Base-by-base conservation (phyloP, 148 eudicot species). In the Diospyros kaki region DNA sequence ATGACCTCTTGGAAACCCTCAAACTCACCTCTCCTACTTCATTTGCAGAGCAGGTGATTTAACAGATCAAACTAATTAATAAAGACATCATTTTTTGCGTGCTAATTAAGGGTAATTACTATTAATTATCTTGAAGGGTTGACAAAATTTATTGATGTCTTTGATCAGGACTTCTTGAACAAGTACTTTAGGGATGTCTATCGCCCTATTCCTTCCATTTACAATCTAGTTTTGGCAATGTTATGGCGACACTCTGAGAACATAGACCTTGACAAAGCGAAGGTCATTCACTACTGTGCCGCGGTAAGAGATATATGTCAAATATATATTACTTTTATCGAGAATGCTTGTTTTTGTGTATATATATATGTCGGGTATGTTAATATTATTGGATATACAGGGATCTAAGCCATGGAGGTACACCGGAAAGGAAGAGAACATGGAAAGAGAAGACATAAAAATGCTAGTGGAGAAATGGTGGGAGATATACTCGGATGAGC, bases 401-500 rank as follows among this genome's bases (percentile, higher is more conserved):
- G 74, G 74, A 48, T 56, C 74, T 56, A 71, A 71, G 52, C 74
- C 74, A 43, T 71, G 74, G 74, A 71, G 74, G 64, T 71, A 41
- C 74, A 71, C 74, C 15, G 74, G 74, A 56, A 9, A 58, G 52
- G 74, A 71, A 58, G 74, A 58, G 74, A 58, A 71, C 74, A 71
- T 71, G 74, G 51, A 71, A 52, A 71, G 74, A 58, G 74, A 71
- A 9, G 74, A 71, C 64, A 71, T 71, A 71, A 58, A 56, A 43
- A 14, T 56, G 63, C 64, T 71, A 51, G 74, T 71, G 11, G 74
- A 71, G 51, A 58, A 71, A 58, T 71, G 74, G 74, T 71, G 64
- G 74, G 74, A 71, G 39, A 71, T 71, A 42, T 71, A 71, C 74
- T 9, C 41, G 8, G 64, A 71, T 43, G 52, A 56, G 52, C n/a